A percentile compares a stretch with the other conserved stretches of the same genome.
phyloP scores from a whole-genome alignment of 805 yeast species.

The Ogataea henricii region DNA sequence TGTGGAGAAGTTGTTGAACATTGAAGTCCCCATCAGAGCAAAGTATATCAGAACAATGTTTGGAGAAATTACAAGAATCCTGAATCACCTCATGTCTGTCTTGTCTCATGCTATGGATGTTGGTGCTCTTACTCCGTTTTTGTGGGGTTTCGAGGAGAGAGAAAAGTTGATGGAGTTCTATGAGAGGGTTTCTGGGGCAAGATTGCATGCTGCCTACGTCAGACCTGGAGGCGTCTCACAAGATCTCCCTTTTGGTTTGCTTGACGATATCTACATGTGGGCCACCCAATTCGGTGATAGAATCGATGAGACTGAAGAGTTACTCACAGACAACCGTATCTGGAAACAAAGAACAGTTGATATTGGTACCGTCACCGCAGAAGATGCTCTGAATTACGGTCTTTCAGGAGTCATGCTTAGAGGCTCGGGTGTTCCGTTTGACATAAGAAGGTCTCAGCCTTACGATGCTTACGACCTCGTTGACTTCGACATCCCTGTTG shows the following conservation, averaged over 20 bases:
- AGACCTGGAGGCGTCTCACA: constrained; percentile 93
- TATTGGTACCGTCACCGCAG: constrained; percentile 80
- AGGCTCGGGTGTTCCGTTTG: constrained; percentile 88
- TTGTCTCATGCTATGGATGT: constrained; percentile 92
- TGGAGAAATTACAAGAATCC: constrained; percentile 82
- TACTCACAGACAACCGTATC: constrained; percentile 86
- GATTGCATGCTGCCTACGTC: constrained; percentile 84
- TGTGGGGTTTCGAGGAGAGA: constrained; percentile 94
- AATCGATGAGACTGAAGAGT: constrained; percentile 86
- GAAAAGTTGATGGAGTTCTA: constrained; percentile 91
- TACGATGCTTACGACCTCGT: constrained; percentile 87
- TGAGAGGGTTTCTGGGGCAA: constrained; percentile 88
- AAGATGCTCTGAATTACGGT: constrained; percentile 80
- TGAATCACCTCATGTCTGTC: constrained; percentile 85
- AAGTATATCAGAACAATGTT: constrained; percentile 83
- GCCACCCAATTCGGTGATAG: constrained; percentile 94
- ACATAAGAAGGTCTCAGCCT: constrained; percentile 82
- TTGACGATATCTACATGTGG: constrained; percentile 94
- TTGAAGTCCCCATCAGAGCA: constrained; percentile 83
- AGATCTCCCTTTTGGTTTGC: constrained; percentile 81
- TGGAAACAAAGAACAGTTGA: constrained; percentile 87
- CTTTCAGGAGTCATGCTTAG: constrained; percentile 88
- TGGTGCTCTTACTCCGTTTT: constrained; percentile 89
- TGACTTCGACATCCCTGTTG: constrained; percentile 86
- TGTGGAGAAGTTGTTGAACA: constrained; percentile 78